Percentiles rank a stretch among this genome's conserved stretches.
Evolutionary conservation across 1,284 basidiomycete species (phyloP).

Genomic region (Ganoderma lingzhi): DNA sequence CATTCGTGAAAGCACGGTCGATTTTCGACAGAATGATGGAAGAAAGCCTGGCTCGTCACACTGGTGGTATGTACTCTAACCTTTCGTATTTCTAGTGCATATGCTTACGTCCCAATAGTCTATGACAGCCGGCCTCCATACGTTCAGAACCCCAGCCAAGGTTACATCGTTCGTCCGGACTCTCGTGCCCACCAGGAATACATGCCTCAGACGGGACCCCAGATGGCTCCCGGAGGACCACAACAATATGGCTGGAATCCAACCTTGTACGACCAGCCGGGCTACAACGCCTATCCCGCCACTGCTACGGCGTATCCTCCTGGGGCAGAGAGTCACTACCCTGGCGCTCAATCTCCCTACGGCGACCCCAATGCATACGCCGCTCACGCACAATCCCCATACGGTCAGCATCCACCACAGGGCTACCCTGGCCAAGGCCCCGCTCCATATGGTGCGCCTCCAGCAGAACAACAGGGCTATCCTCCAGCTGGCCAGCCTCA

Average conservation of each 20-base stretch:
- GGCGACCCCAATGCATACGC: constrained; percentile 49
- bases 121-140: constrained; percentile 43
- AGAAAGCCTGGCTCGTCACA: constrained; percentile 81
- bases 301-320: constrained; percentile 44
- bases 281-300: constrained; percentile 50
- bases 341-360: constrained; percentile 38
- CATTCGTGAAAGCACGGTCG: constrained; percentile 82
- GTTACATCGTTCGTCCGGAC: constrained; percentile 40
- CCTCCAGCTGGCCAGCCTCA: constrained; percentile 22
- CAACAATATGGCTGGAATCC: constrained; percentile 53
- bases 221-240: constrained; percentile 39
- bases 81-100: not conserved
- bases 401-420: constrained; percentile 34
- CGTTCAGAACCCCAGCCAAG: constrained; percentile 34
- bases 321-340: constrained; percentile 36
- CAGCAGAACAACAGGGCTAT: constrained; percentile 29
- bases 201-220: constrained; percentile 39
- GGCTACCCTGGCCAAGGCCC: constrained; percentile 24
- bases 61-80: constrained; percentile 51
- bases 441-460: constrained; percentile 29
- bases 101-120: constrained; percentile 29
- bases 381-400: constrained; percentile 38
- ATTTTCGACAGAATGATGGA: constrained; percentile 94
- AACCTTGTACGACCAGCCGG: constrained; percentile 54
- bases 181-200: constrained; percentile 38